Conservation (phyloP, 768 basidiomycete genomes). For the Psilocybe sp. region DNA sequence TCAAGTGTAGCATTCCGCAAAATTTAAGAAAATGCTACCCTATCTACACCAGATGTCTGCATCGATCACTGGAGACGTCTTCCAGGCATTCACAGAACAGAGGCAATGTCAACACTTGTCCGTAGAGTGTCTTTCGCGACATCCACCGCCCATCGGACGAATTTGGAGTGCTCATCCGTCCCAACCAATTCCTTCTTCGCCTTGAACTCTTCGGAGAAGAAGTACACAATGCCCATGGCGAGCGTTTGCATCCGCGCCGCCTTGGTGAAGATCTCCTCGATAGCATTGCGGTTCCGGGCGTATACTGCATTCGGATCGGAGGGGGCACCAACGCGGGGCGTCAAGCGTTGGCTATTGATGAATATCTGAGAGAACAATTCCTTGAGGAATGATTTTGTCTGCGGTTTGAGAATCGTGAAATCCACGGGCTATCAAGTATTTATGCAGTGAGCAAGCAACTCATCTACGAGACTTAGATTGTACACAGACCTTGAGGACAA, state of each 20-base stretch:
- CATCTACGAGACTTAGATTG: neutral
- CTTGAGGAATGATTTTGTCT: constrained; percentile 62
- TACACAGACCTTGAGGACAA: constrained; percentile 73
- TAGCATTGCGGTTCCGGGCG: constrained; percentile 50
- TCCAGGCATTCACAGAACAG: constrained; percentile 20
- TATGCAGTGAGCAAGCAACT: neutral
- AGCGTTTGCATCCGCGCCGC: constrained; percentile 62
- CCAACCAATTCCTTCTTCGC: constrained; percentile 29
- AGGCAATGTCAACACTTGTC: constrained; percentile 57
- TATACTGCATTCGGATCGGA: constrained; percentile 6
- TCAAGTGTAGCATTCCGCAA: constrained; percentile 73
- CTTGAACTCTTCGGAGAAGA: constrained; percentile 42
- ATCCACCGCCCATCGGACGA: constrained; percentile 64
- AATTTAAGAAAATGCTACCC: constrained; percentile 8
- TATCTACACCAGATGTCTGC: too few relatives aligned
- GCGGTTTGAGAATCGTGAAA: constrained; percentile 70
- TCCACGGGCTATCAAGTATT: constrained; percentile 72
- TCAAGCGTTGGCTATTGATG: constrained; percentile 69
- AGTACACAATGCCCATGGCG: constrained; percentile 74
- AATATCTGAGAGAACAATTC: constrained; percentile 71
- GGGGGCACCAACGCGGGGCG: constrained; percentile 50
- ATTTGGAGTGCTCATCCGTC: constrained; percentile 31
- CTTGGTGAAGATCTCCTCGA: constrained; percentile 83
- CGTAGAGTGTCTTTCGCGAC: constrained; percentile 71
- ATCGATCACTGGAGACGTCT: neutral